Evolutionary conservation across 2,329 filamentous ascomycete species (phyloP).

Genomic region (Fonsecaea nubica): DNA sequence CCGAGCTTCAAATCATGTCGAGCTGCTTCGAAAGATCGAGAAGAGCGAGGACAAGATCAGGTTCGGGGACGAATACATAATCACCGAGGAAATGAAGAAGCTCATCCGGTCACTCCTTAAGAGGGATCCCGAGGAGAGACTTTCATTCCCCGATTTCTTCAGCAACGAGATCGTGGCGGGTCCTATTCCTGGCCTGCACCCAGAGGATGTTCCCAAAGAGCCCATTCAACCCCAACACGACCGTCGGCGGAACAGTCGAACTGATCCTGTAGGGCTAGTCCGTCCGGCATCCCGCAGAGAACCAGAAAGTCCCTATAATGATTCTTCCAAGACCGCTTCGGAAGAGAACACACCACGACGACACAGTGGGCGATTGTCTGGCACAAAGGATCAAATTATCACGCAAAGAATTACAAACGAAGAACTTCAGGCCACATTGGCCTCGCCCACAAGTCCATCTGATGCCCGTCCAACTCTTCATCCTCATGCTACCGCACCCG

Average conservation of each 20-base stretch:
- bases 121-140: slow-evolving; percentile 80
- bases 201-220: slow-evolving; percentile 68
- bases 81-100: slow-evolving; percentile 77
- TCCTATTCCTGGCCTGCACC: slow-evolving; percentile 79
- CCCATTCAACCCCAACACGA: slow-evolving; percentile 15
- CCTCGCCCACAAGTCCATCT: slow-evolving; percentile 40
- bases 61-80: slow-evolving; percentile 75
- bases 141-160: slow-evolving; percentile 89
- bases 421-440: slow-evolving; percentile 27
- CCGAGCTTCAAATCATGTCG: slow-evolving; percentile 90
- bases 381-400: slow-evolving; percentile 31
- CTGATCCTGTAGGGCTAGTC: slow-evolving; percentile 33
- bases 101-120: slow-evolving; percentile 83
- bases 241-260: slow-evolving; percentile 34
- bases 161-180: slow-evolving; percentile 72
- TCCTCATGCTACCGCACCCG: slow-evolving; percentile 50
- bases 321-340: slow-evolving; percentile 27
- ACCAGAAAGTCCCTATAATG: slow-evolving; percentile 37
- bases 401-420: slow-evolving; percentile 27
- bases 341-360: slow-evolving; percentile 31
- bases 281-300: slow-evolving; percentile 35
- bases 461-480: slow-evolving; percentile 43
- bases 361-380: slow-evolving; percentile 33
- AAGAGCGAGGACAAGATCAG: slow-evolving; percentile 82
- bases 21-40: slow-evolving; percentile 90